Base-by-base conservation (phyloP, 1,284 basidiomycete genomes). In the Austroboletus novae-zelandiae region DNA sequence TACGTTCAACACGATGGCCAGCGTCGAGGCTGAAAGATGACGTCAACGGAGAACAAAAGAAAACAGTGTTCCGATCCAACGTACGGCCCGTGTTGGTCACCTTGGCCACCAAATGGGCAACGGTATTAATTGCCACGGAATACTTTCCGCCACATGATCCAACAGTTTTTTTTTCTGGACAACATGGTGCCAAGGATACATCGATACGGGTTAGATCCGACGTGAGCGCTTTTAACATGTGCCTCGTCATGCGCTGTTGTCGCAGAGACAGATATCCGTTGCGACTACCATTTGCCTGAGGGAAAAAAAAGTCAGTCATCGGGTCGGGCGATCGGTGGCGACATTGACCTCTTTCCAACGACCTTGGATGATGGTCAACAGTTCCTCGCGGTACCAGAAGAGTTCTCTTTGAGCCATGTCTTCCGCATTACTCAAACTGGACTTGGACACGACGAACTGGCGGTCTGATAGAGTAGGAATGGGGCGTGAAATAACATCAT, bases 361-460 rank as follows among this genome's bases (percentile, higher is more conserved):
- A 9, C 86, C 87, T 17, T 71, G 73, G 7, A 97, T 67, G 40
- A 74, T 71, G 39, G 80, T 79, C 59, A 97, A 80, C 11, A 98
- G 71, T 55, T 86, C 83, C 65, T 98, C 91, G 29, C 94, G 79
- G 64, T 94, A 95, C 96, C 95, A 98, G 72, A 98, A 98, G 14
- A 94, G 67, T 61, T 91, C 86, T 32, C 84, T 77, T 59, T 89
- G 84, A 9, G 74, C 64, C 35, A 72, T 74, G 54, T 86, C 78
- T 60, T 92, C 86, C 39, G 70, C 70, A 5, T 72, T 66, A 1
- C 83, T 79, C 47, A 89, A 71, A 48, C 76, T 78, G 10, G 84
- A 80, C 61, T 90, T 90, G 18, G 85, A 79, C 0, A 98, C 87
- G 15, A 98, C 86, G 67, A 95, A 98, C 65, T 99, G 96, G n/a